Evolutionary conservation across 441 rosid genomes (phyloP), one percentile per base, ranked within the genome.

Genomic region (Brassica balearica): DNA sequence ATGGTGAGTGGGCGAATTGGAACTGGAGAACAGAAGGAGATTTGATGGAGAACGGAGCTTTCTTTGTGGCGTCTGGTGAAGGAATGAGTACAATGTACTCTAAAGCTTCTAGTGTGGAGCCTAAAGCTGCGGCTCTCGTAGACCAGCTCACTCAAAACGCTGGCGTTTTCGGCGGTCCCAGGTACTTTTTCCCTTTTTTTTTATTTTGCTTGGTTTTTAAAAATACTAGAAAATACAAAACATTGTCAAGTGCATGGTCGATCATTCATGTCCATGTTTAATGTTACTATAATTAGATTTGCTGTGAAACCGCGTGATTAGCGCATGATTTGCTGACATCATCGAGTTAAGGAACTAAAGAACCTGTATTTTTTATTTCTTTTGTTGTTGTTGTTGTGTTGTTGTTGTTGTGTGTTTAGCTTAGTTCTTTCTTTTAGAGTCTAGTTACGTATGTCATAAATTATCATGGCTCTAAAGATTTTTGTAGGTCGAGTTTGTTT

Each of bases 11-110:
- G 99, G 3, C 89, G 36, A 87, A 20, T 25, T 95, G 99, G 99
- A 95, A 95, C 73, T 95, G 99, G 99, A 89, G 99, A 55, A 74
- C 96, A 6, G 98, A 92, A 5, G 95, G 96, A 78, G 99, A 95
- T 86, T 2, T 92, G 15, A 76, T 95, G 95, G 85, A 87, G 71
- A 95, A 95, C 65, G 99, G 99, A 38, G 99, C 99, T 1, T 95
- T 86, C 80, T 95, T 95, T 62, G 98, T 95, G 68, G 92, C 98
- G 0, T 95, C 99, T 2, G 99, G 99, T 2, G 89, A 75, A 12
- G 91, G 88, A 5, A 0, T 88, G 15, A 84, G 92, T 41, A 82
- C 89, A 0, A 83, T 85, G 80, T 95, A 92, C 69, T 84, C 90
- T 0, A 88, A 83, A 86, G 99, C 99, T n/a, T 84, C 96, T 0